phyloP scores from a whole-genome alignment of 257 asterid species.

The Fraxinus pennsylvanica region DNA sequence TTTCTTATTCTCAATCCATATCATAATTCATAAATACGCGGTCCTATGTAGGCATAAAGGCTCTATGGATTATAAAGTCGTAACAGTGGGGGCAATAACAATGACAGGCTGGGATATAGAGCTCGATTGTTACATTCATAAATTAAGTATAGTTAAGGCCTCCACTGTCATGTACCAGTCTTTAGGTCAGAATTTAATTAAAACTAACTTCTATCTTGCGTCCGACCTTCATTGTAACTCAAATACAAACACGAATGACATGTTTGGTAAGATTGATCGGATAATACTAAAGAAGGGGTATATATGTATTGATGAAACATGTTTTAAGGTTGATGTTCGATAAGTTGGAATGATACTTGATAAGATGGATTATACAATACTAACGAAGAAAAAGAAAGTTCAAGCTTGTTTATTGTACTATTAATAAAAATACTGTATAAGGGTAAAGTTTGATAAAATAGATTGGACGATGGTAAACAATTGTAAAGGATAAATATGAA shows the following conservation, averaged over 20 bases:
- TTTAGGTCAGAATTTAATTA: not conserved
- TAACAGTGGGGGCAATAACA: conserved; percentile 45
- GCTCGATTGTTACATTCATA: conserved; percentile 11
- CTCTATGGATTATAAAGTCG: conserved; percentile 47
- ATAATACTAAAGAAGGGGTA: not conserved
- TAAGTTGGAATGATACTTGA: not conserved
- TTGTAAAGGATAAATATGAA: not conserved
- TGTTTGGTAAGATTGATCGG: not conserved
- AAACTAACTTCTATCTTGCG: not conserved
- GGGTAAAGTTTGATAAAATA: not conserved
- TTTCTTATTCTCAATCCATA: conserved; percentile 10
- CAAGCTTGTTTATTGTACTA: not conserved
- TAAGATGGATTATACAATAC: too few relatives aligned
- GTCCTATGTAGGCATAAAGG: conserved; percentile 49
- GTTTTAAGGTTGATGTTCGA: not conserved
- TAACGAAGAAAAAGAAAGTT: too few relatives aligned
- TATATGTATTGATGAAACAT: not conserved
- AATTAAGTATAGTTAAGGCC: not conserved
- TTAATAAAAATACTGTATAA: too few relatives aligned
- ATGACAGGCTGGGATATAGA: conserved; percentile 32
- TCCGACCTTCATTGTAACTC: not conserved
- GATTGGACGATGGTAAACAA: too few relatives aligned
- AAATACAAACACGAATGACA: not conserved
- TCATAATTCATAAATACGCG: conserved; percentile 30
- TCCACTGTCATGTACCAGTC: not conserved